Evolutionary conservation across 495 filamentous ascomycete species (phyloP), one percentile per base, ranked within the genome.

Genomic region (Baudoinia panamericana): DNA sequence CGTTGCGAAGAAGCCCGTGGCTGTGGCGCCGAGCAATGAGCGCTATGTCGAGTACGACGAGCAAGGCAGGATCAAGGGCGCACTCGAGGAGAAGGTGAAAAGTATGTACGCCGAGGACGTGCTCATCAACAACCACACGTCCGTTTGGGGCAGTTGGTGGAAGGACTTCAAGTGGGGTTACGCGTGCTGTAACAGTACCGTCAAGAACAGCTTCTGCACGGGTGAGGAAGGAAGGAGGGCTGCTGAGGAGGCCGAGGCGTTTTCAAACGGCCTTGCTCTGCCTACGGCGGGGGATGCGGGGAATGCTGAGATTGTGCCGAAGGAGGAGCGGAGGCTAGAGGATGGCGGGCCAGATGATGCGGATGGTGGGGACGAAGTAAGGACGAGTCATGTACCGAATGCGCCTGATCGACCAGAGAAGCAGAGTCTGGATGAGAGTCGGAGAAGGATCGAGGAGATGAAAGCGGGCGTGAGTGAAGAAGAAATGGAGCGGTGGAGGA

Each of bases 131-230:
- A 97, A 97, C 52, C 90, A 97, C 57, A 84, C 75, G 16, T 75
- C 80, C 0, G 84, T 93, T 1, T 97, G 87, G 83, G 90, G 90
- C 25, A 94, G 85, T 55, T 97, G 90, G 90, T 97, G 90, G 90
- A 70, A 73, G 29, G 75, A 84, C 41, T 95, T 94, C 63, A 68
- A 80, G 61, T 97, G 90, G 90, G 90, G 92, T n/a, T 97, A 93
- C 59, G 72, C 83, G 18, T 97, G 90, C 62, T 97, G 90, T 67
- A 84, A 82, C 58, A 93, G 84, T 1, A 79, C 75, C 5, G 72
- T 90, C 30, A 94, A 92, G 64, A 95, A 96, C 55, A 92, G 83
- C 56, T 97, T 95, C 52, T 97, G 90, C 61, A 95, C 92, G 1
- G 92, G 90, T 13, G 84, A 85, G 36, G 77, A 78, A 41, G 87